Conservation (phyloP, 805 yeast genomes). For the Osmozyma mogii region DNA sequence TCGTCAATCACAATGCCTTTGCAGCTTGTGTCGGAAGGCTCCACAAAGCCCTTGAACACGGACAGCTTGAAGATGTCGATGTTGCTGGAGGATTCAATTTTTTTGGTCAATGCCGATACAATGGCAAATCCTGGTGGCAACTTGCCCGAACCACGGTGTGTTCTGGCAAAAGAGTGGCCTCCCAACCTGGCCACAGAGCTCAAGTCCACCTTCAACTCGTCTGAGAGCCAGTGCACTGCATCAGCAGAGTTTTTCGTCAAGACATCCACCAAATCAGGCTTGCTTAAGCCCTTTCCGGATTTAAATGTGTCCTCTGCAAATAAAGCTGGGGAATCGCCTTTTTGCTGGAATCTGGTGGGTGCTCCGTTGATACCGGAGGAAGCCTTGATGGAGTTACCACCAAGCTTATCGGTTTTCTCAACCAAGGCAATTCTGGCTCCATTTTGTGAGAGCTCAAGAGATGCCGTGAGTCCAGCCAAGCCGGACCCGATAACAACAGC, state of each 20-base stretch:
- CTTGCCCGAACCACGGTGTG: constrained; percentile 33
- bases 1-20: constrained; percentile 13
- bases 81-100: constrained; percentile 23
- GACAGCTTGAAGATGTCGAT: constrained; percentile 12
- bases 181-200: constrained; percentile 27
- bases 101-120: constrained; percentile 36
- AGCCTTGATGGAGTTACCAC: constrained; percentile 57
- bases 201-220: constrained; percentile 20
- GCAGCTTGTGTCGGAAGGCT: no score
- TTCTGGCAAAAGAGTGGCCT: constrained; percentile 33
- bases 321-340: constrained; percentile 17
- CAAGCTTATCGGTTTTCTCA: constrained; percentile 42
- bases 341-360: constrained; percentile 21
- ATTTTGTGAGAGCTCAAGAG: constrained; percentile 27
- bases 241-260: constrained; percentile 19
- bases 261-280: constrained; percentile 17
- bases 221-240: constrained; percentile 28
- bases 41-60: constrained; percentile 11
- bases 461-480: constrained; percentile 45
- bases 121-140: constrained; percentile 57
- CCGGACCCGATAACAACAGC: constrained; percentile 47
- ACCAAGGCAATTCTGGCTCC: constrained; percentile 37
- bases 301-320: constrained; percentile 24
- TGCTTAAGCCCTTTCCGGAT: constrained; percentile 26
- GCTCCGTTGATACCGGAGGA: constrained; percentile 52